These are phyloP conservation scores for Hysterangium stoloniferum DNA, from an alignment of 768 basidiomycete genomes.

Conservation along the genomic window DNA sequence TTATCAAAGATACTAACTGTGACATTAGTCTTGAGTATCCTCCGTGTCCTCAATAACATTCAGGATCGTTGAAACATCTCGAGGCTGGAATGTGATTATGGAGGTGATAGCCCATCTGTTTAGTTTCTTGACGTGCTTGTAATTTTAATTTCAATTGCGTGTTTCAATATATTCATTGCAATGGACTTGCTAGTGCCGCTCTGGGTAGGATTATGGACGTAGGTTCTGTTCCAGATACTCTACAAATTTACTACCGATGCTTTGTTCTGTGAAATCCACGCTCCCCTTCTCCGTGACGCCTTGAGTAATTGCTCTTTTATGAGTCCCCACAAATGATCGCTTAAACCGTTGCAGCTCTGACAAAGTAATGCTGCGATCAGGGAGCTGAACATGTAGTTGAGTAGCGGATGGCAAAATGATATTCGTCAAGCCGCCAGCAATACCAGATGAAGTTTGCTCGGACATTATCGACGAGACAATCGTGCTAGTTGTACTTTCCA, in stretches of 20 bases:
- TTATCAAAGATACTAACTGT: background rate
- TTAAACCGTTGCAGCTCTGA: slow-evolving; percentile 86
- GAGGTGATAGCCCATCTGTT: background rate
- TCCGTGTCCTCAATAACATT: slow-evolving; percentile 64
- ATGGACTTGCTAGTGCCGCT: slow-evolving; percentile 35
- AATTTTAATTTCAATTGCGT: background rate
- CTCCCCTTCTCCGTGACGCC: slow-evolving; percentile 70
- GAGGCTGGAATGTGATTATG: background rate
- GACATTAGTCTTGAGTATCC: slow-evolving; percentile 66
- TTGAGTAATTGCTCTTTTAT: slow-evolving; percentile 82
- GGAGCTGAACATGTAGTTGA: slow-evolving; percentile 51
- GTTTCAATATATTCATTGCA: slow-evolving; percentile 16
- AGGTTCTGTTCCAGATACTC: slow-evolving; percentile 66
- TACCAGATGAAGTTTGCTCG: slow-evolving; percentile 47
- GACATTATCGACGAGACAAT: slow-evolving; percentile 68
- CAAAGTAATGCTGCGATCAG: slow-evolving; percentile 65
- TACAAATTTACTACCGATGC: slow-evolving; percentile 62
- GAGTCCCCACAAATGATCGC: slow-evolving; percentile 83
- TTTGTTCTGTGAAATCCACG: slow-evolving; percentile 72
- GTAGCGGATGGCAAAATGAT: slow-evolving; percentile 36
- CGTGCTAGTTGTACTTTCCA: slow-evolving; percentile 70
- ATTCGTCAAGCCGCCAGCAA: slow-evolving; percentile 43
- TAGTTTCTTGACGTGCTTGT: background rate
- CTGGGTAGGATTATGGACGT: slow-evolving; percentile 18
- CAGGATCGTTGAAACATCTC: slow-evolving; percentile 30